These are phyloP conservation scores for Cladosporium austrohemisphaericum DNA, from an alignment of 2,329 filamentous ascomycete species.

Conservation along the genomic window DNA sequence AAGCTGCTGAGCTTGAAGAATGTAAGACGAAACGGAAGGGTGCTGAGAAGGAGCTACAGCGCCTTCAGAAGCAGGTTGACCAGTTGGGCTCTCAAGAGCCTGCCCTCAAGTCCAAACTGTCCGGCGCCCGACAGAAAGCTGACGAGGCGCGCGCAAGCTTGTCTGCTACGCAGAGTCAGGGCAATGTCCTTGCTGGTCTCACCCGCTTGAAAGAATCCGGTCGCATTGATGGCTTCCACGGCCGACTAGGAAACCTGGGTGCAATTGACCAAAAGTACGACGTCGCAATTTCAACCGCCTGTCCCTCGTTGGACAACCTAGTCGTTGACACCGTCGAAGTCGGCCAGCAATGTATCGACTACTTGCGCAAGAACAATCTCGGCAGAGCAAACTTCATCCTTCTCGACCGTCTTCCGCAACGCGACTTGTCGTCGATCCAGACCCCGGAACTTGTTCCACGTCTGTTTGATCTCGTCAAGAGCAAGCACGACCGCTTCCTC, in stretches of 20 bases:
- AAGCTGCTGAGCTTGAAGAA: constrained; percentile 69
- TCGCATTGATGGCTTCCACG: constrained; percentile 94
- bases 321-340: constrained; percentile 95
- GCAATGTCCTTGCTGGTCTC: constrained; percentile 84
- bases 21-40: constrained; percentile 69
- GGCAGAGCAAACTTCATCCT: constrained; percentile 97
- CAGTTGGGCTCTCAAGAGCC: constrained; percentile 75
- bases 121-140: constrained; percentile 85
- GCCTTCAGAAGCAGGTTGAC: constrained; percentile 67
- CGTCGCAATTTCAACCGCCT: constrained; percentile 96
- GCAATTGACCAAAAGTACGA: constrained; percentile 93
- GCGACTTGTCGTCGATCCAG: constrained; percentile 73
- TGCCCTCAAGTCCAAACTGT: constrained; percentile 76
- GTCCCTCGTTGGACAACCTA: constrained; percentile 86
- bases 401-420: constrained; percentile 76
- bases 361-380: constrained; percentile 93
- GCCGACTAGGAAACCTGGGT: constrained; percentile 87
- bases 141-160: constrained; percentile 92
- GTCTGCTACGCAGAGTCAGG: constrained; percentile 84
- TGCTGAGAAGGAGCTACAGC: constrained; percentile 70
- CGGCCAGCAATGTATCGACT: constrained; percentile 96
- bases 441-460: constrained; percentile 91
- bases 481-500: constrained; percentile 80
- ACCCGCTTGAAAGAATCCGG: constrained; percentile 96
- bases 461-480: constrained; percentile 85